Percentiles rank a stretch among this genome's conserved stretches.
These are phyloP conservation scores for Chalciporus pseudorubinellus DNA, from an alignment of 768 basidiomycete species.

Conservation along the genomic window DNA sequence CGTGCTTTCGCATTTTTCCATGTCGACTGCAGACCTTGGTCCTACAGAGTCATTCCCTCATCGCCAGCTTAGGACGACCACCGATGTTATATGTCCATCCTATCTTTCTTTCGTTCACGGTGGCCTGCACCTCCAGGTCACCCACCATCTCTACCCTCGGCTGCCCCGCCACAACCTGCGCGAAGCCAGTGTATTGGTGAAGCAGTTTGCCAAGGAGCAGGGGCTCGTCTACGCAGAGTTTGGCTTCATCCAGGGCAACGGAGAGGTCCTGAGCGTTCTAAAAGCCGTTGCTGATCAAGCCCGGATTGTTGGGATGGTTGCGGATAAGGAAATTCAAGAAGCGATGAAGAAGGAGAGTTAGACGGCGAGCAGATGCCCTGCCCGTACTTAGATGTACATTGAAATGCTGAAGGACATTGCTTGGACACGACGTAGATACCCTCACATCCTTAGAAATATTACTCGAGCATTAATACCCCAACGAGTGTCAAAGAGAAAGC, in stretches of 20 bases:
- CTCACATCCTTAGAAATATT: neutral
- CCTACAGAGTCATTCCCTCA: conserved; percentile 89
- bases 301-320: conserved; percentile 77
- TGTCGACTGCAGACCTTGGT: conserved; percentile 90
- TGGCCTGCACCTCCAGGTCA: conserved; percentile 96
- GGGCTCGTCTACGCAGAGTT: conserved; percentile 88
- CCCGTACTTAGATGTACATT: neutral
- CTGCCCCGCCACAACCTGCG: conserved; percentile 91
- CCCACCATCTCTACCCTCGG: conserved; percentile 95
- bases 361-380: neutral
- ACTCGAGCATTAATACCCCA: conserved; percentile 14
- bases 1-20: conserved; percentile 95
- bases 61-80: conserved; percentile 95
- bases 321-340: conserved; percentile 67
- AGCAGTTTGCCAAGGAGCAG: conserved; percentile 83
- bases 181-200: conserved; percentile 78
- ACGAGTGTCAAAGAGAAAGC: conserved; percentile 11
- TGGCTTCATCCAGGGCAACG: conserved; percentile 84
- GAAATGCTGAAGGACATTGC: neutral
- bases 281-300: conserved; percentile 86
- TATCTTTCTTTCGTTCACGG: conserved; percentile 90
- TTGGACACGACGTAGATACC: conserved; percentile 3
- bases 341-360: conserved; percentile 45
- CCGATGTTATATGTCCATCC: conserved; percentile 87
- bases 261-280: conserved; percentile 79